Evolutionary conservation across 805 yeast genomes (phyloP).

Genomic region (Zygoascus biomembranicola): DNA sequence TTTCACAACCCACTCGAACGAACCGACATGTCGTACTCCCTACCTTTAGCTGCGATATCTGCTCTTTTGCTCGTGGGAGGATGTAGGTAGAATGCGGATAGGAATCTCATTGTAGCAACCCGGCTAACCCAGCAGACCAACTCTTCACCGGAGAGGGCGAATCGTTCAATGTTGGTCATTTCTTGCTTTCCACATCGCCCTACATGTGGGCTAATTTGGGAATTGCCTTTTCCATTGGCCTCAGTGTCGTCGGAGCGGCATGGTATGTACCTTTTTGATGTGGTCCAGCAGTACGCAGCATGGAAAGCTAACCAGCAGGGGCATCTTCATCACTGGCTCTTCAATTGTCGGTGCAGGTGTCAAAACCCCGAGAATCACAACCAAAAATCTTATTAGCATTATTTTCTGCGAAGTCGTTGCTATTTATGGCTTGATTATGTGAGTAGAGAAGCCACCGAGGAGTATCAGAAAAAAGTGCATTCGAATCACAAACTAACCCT

Average conservation of each 20-base stretch:
- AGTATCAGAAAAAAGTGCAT: neutral
- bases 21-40: slow-evolving; percentile 1
- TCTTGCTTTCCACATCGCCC: slow-evolving; percentile 79
- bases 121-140: slow-evolving; percentile 11
- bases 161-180: slow-evolving; percentile 83
- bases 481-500: neutral
- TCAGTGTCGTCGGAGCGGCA: slow-evolving; percentile 95
- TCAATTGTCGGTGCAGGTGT: slow-evolving; percentile 97
- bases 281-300: neutral
- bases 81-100: slow-evolving; percentile 23
- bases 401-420: slow-evolving; percentile 99
- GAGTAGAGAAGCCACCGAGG: neutral
- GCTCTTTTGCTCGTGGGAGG: slow-evolving; percentile 32
- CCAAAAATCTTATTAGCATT: slow-evolving; percentile 91
- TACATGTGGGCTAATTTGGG: slow-evolving; percentile 96
- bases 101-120: neutral
- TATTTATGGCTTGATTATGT: slow-evolving; percentile 90
- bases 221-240: slow-evolving; percentile 82
- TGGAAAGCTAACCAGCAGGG: slow-evolving; percentile 30
- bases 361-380: slow-evolving; percentile 92
- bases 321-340: slow-evolving; percentile 91
- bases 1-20: neutral
- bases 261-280: slow-evolving; percentile 42
- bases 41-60: slow-evolving; percentile 13
- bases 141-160: slow-evolving; percentile 91